Conservation (phyloP, 1,284 basidiomycete genomes). For the Salmacisia buchloeana region DNA sequence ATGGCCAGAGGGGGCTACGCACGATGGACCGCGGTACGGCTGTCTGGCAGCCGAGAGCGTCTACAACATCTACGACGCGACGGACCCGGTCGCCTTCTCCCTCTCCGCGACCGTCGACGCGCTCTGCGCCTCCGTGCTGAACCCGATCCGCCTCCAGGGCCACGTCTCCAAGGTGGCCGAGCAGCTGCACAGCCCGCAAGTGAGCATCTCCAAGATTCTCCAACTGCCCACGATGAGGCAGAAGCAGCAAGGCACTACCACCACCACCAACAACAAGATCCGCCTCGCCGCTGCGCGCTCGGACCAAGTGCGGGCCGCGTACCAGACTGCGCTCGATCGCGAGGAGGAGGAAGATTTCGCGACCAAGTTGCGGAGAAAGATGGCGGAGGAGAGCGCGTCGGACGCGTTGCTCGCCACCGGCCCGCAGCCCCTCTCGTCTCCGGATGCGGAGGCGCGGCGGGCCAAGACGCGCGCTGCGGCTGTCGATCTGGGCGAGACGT, state of each 20-base stretch:
- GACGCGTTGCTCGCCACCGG: neutral
- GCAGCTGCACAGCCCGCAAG: slow-evolving; percentile 38
- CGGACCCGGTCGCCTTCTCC: slow-evolving; percentile 52
- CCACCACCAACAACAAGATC: neutral
- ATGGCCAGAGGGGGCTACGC: slow-evolving; percentile 20
- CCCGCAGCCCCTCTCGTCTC: no score
- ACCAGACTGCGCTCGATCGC: neutral
- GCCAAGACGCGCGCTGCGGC: neutral
- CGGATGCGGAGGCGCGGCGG: neutral
- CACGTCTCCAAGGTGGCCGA: slow-evolving; percentile 43
- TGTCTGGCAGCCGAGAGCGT: slow-evolving; percentile 30
- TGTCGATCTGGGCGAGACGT: neutral
- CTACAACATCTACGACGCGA: slow-evolving; percentile 49
- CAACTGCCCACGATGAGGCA: slow-evolving; percentile 5
- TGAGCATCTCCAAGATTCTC: slow-evolving; percentile 46
- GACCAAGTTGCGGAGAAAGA: neutral
- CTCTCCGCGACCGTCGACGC: slow-evolving; percentile 51
- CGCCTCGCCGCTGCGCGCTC: neutral
- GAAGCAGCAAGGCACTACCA: no score
- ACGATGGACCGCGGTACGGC: slow-evolving; percentile 41
- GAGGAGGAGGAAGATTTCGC: neutral
- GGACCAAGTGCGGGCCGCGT: neutral
- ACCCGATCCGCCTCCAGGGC: slow-evolving; percentile 49
- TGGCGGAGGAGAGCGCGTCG: neutral
- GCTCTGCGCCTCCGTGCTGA: slow-evolving; percentile 47